Conservation (phyloP, 345 rosid genomes). For the Limnanthes douglasii region DNA sequence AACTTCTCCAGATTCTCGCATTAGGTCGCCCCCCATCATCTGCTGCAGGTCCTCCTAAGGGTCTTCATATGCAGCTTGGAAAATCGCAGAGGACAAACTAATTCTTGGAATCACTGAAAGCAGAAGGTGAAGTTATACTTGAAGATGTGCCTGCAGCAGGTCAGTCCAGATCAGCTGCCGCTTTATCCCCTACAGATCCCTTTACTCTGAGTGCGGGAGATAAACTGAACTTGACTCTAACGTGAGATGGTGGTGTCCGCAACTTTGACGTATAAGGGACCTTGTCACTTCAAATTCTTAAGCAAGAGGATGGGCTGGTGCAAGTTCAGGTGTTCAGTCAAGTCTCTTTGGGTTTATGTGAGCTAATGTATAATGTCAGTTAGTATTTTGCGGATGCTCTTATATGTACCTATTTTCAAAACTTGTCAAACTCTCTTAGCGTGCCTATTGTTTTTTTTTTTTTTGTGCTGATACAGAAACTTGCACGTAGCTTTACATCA, state of each 20-base stretch:
- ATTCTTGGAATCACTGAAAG: conserved; percentile 87
- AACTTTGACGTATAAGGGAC: conserved; percentile 97
- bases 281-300: conserved; percentile 84
- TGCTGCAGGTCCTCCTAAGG: conserved; percentile 88
- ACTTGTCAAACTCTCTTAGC: too few relatives aligned
- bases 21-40: conserved; percentile 83
- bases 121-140: conserved; percentile 92
- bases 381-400: too few relatives aligned
- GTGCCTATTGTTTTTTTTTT: too few relatives aligned
- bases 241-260: conserved; percentile 87
- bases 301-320: conserved; percentile 87
- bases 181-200: conserved; percentile 71
- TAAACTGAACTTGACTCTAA: conserved; percentile 71
- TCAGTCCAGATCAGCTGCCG: conserved; percentile 37
- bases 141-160: conserved; percentile 77
- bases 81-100: conserved; percentile 76
- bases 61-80: conserved; percentile 99
- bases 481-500: too few relatives aligned
- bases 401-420: too few relatives aligned
- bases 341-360: too few relatives aligned
- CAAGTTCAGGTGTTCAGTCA: conserved; percentile 99
- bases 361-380: too few relatives aligned
- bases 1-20: too few relatives aligned
- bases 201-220: conserved; percentile 83
- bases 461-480: too few relatives aligned